Conservation (phyloP, 2,329 filamentous ascomycete species). For the Daldinia sp. region DNA sequence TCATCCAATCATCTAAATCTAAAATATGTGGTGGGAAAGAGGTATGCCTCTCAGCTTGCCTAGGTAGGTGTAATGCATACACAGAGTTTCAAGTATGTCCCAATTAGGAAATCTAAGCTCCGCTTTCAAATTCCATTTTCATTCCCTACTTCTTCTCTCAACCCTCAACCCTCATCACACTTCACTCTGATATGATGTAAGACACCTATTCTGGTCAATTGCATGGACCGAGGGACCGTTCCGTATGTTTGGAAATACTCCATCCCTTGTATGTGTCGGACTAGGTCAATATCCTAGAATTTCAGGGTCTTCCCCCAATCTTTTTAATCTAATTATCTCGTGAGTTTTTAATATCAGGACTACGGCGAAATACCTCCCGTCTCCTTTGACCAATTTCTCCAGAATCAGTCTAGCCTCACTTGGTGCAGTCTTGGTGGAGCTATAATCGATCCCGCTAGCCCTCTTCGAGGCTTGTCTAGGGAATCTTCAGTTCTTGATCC, state of each 20-base stretch:
- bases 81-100: background rate
- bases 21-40: background rate
- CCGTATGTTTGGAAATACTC: conserved; percentile 30
- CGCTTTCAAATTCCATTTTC: conserved; percentile 26
- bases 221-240: conserved; percentile 16
- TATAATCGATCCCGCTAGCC: conserved; percentile 15
- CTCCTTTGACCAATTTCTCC: conserved; percentile 12
- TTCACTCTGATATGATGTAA: conserved; percentile 12
- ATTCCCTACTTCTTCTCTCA: background rate
- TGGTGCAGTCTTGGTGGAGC: conserved; percentile 21
- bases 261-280: conserved; percentile 15
- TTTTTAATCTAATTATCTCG: conserved; percentile 21
- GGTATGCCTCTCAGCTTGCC: background rate
- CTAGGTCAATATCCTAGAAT: conserved; percentile 20
- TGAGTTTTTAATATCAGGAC: conserved; percentile 25
- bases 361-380: conserved; percentile 35
- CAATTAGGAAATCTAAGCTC: conserved; percentile 22
- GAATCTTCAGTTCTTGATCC: conserved; percentile 25
- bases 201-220: conserved; percentile 14
- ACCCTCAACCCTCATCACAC: background rate
- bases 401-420: conserved; percentile 22
- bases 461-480: conserved; percentile 14
- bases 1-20: background rate
- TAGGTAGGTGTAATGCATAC: background rate
- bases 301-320: conserved; percentile 24